Base-by-base conservation (phyloP, 192 early-diverging fungal genomes). In the Gonapodya prolifera region DNA sequence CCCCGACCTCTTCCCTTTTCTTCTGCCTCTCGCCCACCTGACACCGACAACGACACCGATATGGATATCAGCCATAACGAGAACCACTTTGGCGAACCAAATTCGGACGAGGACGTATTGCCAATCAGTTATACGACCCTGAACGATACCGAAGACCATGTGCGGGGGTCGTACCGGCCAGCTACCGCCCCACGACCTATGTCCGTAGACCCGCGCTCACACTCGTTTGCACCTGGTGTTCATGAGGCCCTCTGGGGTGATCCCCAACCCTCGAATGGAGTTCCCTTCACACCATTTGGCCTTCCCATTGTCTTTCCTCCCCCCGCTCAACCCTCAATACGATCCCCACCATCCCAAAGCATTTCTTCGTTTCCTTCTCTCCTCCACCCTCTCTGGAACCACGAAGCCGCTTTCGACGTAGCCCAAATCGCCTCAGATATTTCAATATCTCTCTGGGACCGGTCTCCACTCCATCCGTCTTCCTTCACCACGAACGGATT, bases 351-450 rank as follows among this genome's bases (percentile, higher is more conserved):
- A 61, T 23, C 45, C 8, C 45, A 8, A 61, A 8, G 23, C 45
- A 8, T 23, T 61, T 23, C 45, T 16, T 16, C 8, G 8, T 23
- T 61, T 61, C 45, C 23, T 61, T 61, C 45, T 61, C 45, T 61
- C 23, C 45, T 61, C 45, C 45, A 8, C 8, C 45, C 8, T 61
- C 45, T 73, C 31, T 73, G 71, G 71, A 73, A 73, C 28, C 71
- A 73, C 71, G 71, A 73, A 32, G 71, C 71, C 71, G 29, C 71
- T 29, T 73, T 73, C 31, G 71, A 73, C 31, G 71, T 73, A 8
- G 8, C 2, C 28, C 31, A 8, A 2, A 16, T 32, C 71, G 71
- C 18, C 16, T 18, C 28, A 18, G 71, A 73, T 32, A 32, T 73
- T 18, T 30, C 71, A 2, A 73, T 73, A 2, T 73, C 71, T 32